phyloP scores from a whole-genome alignment of 2,329 filamentous ascomycete species.

The Xylaria sp. region DNA sequence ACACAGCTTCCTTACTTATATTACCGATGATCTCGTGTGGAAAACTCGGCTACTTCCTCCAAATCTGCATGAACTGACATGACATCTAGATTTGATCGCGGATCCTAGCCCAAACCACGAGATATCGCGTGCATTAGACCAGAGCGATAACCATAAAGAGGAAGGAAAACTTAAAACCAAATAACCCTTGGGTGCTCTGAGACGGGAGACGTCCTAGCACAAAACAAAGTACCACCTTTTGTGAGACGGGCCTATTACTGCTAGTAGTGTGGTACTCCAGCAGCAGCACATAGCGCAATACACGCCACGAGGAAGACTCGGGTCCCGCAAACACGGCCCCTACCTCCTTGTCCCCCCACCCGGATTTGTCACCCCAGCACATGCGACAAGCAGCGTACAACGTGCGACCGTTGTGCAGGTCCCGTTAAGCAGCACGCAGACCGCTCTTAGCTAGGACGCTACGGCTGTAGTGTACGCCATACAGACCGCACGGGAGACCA shows the following conservation, averaged over 20 bases:
- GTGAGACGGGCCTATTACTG: not conserved
- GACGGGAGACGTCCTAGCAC: constrained; percentile 35
- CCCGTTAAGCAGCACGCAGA: constrained; percentile 31
- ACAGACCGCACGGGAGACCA: constrained; percentile 3
- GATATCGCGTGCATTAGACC: constrained; percentile 41
- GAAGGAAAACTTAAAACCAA: constrained; percentile 26
- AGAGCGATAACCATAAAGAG: constrained; percentile 16
- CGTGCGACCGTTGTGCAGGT: constrained; percentile 35
- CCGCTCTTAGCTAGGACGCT: constrained; percentile 23
- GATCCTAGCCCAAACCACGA: constrained; percentile 30
- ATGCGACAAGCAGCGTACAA: constrained; percentile 33
- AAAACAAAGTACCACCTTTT: constrained; percentile 44
- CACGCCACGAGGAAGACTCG: constrained; percentile 44
- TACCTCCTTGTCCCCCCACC: constrained; percentile 27
- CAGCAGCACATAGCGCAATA: constrained; percentile 21
- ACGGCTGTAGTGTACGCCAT: not conserved
- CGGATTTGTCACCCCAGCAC: constrained; percentile 39
- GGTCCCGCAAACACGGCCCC: constrained; percentile 28
- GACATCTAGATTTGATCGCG: constrained; percentile 26
- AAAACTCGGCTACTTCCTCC: constrained; percentile 11
- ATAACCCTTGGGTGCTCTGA: not conserved
- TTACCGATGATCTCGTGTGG: constrained; percentile 22
- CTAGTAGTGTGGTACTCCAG: not conserved
- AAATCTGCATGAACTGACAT: constrained; percentile 30
- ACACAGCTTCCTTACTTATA: constrained; percentile 22